phyloP scores from a whole-genome alignment of 352 stramenopile species.

The Phytophthora ohioensis region DNA sequence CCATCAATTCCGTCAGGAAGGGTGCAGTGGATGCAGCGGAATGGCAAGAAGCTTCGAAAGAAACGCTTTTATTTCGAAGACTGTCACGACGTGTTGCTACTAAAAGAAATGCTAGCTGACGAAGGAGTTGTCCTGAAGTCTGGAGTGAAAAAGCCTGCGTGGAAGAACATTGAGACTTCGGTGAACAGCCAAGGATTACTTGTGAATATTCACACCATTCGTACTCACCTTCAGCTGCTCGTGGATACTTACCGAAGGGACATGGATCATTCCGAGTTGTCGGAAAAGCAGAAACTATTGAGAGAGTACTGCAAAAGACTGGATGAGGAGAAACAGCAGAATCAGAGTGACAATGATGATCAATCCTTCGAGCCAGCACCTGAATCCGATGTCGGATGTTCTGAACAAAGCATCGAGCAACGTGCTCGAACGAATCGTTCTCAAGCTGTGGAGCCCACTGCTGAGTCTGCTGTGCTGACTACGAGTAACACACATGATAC shows the following conservation, averaged over 20 bases:
- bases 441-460: background rate
- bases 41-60: conserved; percentile 15
- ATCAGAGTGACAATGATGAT: background rate
- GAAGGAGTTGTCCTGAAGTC: background rate
- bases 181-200: conserved; percentile 29
- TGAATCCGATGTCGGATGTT: background rate
- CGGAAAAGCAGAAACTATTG: conserved; percentile 29
- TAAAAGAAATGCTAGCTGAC: conserved; percentile 26
- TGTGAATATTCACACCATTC: conserved; percentile 25
- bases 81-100: conserved; percentile 26
- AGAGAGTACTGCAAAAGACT: conserved; percentile 25
- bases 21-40: background rate
- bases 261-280: background rate
- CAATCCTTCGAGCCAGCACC: conserved; percentile 7
- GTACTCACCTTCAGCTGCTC: conserved; percentile 23
- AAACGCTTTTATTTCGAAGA: conserved; percentile 28
- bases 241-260: conserved; percentile 19
- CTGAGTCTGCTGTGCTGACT: background rate
- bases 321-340: conserved; percentile 3
- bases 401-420: background rate
- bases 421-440: background rate
- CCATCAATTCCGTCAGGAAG: background rate
- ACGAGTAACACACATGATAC: background rate
- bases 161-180: conserved; percentile 24
- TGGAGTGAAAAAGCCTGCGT: conserved; percentile 9